phyloP scores from a whole-genome alignment of 208 protist genomes.

The Trypanosoma scelopori region DNA sequence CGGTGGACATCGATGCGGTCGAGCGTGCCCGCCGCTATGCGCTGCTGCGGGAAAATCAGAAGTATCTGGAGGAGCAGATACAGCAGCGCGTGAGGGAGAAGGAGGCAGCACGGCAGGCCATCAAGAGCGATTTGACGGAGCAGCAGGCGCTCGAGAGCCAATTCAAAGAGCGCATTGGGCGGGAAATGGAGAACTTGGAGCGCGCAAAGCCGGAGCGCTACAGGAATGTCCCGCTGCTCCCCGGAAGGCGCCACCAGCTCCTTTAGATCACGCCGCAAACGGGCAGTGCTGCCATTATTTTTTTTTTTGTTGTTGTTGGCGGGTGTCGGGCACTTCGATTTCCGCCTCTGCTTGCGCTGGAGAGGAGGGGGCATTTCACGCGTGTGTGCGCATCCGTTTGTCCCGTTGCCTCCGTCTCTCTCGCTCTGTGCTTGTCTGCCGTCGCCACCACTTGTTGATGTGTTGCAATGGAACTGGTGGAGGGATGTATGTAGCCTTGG shows the following conservation, averaged over 20 bases:
- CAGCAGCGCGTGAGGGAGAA: slow-evolving; percentile 41
- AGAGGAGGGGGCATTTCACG: too few species aligned
- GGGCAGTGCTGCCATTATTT: too few species aligned
- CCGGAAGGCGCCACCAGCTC: slow-evolving; percentile 34
- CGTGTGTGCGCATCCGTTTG: too few species aligned
- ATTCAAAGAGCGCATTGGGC: slow-evolving; percentile 62
- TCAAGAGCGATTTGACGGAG: slow-evolving; percentile 51
- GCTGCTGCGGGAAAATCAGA: slow-evolving; percentile 64
- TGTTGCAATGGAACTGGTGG: too few species aligned
- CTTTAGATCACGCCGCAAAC: slow-evolving; percentile 23
- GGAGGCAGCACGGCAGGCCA: slow-evolving; percentile 38
- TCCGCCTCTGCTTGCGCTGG: too few species aligned
- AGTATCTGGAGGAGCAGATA: slow-evolving; percentile 71
- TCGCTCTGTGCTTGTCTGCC: too few species aligned
- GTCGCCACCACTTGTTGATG: too few species aligned
- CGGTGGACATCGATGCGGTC: slow-evolving; percentile 28
- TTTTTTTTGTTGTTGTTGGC: too few species aligned
- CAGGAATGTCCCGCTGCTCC: slow-evolving; percentile 68
- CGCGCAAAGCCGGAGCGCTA: slow-evolving; percentile 74
- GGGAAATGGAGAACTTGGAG: slow-evolving; percentile 78
- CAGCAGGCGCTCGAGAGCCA: slow-evolving; percentile 50
- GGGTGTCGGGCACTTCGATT: too few species aligned
- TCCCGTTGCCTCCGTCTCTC: too few species aligned
- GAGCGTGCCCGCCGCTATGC: slow-evolving; percentile 45
- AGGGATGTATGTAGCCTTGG: too few species aligned